Percentiles rank a stretch among this genome's conserved stretches.
Conservation (phyloP, 1,284 basidiomycete species). For the Cyathus pygmaeus region DNA sequence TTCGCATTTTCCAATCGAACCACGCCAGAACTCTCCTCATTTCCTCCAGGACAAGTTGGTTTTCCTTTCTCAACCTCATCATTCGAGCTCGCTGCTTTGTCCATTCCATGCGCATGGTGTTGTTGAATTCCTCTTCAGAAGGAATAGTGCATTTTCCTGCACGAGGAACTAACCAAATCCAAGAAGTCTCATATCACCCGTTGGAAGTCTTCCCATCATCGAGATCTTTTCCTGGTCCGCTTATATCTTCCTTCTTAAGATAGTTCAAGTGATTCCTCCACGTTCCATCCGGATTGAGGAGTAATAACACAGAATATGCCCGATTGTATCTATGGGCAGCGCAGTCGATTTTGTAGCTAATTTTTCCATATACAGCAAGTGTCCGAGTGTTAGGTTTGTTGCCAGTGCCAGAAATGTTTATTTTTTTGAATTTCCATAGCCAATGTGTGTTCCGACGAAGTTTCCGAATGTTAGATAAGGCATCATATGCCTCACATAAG, state of each 20-base stretch:
- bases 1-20: slow-evolving; percentile 11
- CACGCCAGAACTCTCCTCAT: slow-evolving; percentile 1
- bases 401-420: no score
- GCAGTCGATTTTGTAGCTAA: no score
- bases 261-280: no score
- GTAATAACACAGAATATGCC: no score
- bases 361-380: no score
- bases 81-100: slow-evolving; percentile 1
- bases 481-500: no score
- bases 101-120: slow-evolving; percentile 11
- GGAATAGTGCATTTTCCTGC: background rate
- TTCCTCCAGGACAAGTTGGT: slow-evolving; percentile 1
- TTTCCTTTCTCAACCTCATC: background rate
- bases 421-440: no score
- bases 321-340: background rate
- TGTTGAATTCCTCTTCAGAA: slow-evolving; percentile 1
- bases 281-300: no score
- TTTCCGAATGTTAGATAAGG: no score
- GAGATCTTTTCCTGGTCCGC: background rate
- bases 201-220: background rate
- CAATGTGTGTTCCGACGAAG: no score
- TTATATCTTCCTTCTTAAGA: background rate
- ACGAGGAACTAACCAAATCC: background rate
- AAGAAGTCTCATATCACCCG: background rate
- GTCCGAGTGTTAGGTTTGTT: background rate